Evolutionary conservation across 441 rosid genomes (phyloP).

Genomic region (Jatropha podagrica): DNA sequence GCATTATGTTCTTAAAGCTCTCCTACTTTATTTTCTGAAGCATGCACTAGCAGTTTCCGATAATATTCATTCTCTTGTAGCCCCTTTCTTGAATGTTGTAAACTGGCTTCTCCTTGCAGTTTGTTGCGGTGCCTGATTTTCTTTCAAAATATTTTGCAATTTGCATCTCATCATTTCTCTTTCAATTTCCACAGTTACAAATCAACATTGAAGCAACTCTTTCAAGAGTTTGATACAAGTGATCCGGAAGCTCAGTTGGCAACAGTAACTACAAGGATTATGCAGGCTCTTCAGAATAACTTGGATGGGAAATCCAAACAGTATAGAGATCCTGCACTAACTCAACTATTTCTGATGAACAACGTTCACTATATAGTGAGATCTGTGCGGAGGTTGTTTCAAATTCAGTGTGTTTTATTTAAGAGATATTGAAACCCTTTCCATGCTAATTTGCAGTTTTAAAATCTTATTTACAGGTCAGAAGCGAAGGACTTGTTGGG

Average conservation of each 20-base stretch:
- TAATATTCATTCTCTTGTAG: neutral
- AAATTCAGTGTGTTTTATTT: constrained; percentile 13
- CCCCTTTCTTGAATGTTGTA: neutral
- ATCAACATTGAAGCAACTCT: constrained; percentile 76
- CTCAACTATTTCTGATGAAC: constrained; percentile 90
- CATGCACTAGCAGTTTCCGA: neutral
- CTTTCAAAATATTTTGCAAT: neutral
- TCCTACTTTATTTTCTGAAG: neutral
- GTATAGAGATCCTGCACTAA: constrained; percentile 85
- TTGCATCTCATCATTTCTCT: constrained; percentile 17
- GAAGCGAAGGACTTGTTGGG: constrained; percentile 92
- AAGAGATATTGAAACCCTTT: neutral
- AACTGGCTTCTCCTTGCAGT: neutral
- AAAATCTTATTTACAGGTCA: constrained; percentile 51
- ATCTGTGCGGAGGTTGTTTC: constrained; percentile 82
- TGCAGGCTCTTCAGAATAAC: constrained; percentile 84
- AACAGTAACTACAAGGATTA: constrained; percentile 71
- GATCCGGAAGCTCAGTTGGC: constrained; percentile 68
- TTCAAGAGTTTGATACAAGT: constrained; percentile 65
- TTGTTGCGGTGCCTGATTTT: neutral
- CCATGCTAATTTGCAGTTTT: neutral
- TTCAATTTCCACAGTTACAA: constrained; percentile 61
- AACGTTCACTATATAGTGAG: constrained; percentile 94
- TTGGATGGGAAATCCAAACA: constrained; percentile 93
- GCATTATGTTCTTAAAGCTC: neutral